Percentiles rank a stretch among this genome's conserved stretches.
These are phyloP conservation scores for Orobanche coerulescens DNA, from an alignment of 257 asterid species.

Conservation along the genomic window DNA sequence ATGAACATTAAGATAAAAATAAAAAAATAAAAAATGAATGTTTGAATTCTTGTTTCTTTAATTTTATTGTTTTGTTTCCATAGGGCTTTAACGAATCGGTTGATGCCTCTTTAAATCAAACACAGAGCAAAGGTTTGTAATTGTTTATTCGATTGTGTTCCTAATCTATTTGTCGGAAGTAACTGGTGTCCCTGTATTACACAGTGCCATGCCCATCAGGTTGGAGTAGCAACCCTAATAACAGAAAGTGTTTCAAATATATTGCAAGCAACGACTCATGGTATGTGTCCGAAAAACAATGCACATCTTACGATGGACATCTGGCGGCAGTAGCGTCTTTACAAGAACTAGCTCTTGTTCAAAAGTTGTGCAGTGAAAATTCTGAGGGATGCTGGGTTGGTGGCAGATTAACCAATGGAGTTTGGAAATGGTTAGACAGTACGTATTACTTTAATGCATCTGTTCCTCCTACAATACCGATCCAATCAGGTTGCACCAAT, in stretches of 20 bases:
- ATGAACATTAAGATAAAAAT: too few relatives aligned
- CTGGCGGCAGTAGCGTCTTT: constrained; percentile 53
- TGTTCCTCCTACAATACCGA: constrained; percentile 20
- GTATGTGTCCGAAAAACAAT: constrained; percentile 63
- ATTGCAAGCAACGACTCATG: constrained; percentile 46
- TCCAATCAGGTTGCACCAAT: constrained; percentile 40
- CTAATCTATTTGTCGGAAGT: background rate
- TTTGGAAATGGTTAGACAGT: constrained; percentile 80
- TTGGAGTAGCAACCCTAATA: constrained; percentile 46
- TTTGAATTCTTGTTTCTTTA: background rate
- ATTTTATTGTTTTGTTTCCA: background rate
- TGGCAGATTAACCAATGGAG: constrained; percentile 37
- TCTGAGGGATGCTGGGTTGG: constrained; percentile 84
- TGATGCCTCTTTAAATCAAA: constrained; percentile 30
- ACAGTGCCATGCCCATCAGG: constrained; percentile 61
- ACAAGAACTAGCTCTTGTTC: constrained; percentile 49
- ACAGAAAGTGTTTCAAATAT: constrained; percentile 48
- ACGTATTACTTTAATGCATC: constrained; percentile 49
- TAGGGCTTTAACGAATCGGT: constrained; percentile 32
- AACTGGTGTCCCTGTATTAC: constrained; percentile 15
- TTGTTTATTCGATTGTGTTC: background rate
- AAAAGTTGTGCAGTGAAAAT: constrained; percentile 43
- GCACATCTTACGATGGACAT: constrained; percentile 52
- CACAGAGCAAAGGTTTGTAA: constrained; percentile 30
- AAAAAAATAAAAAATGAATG: background rate